These are phyloP conservation scores for Exophiala spinifera DNA, from an alignment of 2,329 filamentous ascomycete species.

Conservation along the genomic window DNA sequence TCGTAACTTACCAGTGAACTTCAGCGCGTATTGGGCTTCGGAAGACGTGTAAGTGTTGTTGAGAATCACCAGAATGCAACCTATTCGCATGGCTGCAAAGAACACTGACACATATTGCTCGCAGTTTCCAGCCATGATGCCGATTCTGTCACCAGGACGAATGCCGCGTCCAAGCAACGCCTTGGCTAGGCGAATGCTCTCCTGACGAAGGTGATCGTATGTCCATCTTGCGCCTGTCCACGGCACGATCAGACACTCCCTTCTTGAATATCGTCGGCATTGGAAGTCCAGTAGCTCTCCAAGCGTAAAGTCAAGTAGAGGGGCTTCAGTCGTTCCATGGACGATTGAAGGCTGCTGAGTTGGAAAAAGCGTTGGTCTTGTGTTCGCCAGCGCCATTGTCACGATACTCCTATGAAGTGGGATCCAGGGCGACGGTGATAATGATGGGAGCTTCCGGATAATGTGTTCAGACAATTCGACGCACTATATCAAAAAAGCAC, in stretches of 20 bases:
- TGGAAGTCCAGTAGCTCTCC: constrained; percentile 71
- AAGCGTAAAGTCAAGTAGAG: constrained; percentile 68
- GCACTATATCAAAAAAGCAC: too few relatives aligned
- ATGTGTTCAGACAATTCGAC: too few relatives aligned
- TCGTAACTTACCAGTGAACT: constrained; percentile 59
- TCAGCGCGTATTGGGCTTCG: constrained; percentile 68
- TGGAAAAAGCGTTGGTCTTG: constrained; percentile 1
- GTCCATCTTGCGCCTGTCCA: constrained; percentile 76
- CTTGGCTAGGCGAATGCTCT: constrained; percentile 60
- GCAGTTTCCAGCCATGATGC: constrained; percentile 67
- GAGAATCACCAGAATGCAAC: constrained; percentile 69
- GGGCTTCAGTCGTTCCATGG: constrained; percentile 65
- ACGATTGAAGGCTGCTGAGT: constrained; percentile 52
- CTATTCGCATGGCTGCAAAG: constrained; percentile 66
- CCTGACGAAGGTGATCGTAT: constrained; percentile 62
- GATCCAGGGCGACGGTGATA: too few relatives aligned
- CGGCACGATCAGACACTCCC: constrained; percentile 69
- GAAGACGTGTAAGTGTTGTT: constrained; percentile 78
- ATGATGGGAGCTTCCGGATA: too few relatives aligned
- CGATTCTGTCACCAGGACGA: constrained; percentile 65
- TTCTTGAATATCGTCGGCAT: constrained; percentile 60
- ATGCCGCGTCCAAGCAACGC: constrained; percentile 67
- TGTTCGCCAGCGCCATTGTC: not conserved
- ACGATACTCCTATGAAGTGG: not conserved
- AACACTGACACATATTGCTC: constrained; percentile 63